Conservation (phyloP, 2,329 filamentous ascomycete species). For the Venturia carpophila region DNA sequence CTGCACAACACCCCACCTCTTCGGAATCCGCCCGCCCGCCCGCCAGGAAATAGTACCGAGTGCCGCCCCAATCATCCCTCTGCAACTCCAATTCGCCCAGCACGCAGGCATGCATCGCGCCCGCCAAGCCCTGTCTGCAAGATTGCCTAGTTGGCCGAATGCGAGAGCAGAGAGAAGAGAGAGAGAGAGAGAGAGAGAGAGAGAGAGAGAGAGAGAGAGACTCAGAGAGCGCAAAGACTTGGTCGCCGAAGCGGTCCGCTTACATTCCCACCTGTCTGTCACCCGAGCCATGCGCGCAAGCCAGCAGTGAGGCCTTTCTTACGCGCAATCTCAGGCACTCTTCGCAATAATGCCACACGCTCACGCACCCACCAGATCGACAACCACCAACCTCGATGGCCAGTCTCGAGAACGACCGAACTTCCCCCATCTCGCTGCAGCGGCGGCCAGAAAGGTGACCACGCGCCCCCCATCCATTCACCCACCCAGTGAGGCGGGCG, state of each 20-base stretch:
- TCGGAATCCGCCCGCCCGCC: neutral
- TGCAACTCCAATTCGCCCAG: neutral
- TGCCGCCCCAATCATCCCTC: neutral
- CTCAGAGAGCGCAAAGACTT: too few species aligned
- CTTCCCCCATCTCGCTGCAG: neutral
- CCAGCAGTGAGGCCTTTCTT: neutral
- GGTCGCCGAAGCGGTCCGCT: neutral
- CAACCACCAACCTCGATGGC: neutral
- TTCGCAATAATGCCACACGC: neutral
- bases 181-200: neutral
- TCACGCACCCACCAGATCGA: neutral
- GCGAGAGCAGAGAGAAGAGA: neutral
- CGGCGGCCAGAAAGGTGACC: too few species aligned
- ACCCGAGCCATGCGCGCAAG: neutral
- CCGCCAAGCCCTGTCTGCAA: neutral
- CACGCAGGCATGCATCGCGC: neutral
- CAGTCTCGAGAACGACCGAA: neutral
- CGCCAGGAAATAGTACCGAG: neutral
- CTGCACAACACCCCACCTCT: neutral
- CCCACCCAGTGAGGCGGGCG: constrained; percentile 4
- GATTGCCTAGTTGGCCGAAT: neutral
- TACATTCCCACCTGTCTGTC: neutral
- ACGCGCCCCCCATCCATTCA: neutral
- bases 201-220: neutral
- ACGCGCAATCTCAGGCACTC: neutral